These are phyloP conservation scores for Bimuria novae-zelandiae DNA, from an alignment of 2,329 filamentous ascomycete species.

Conservation along the genomic window DNA sequence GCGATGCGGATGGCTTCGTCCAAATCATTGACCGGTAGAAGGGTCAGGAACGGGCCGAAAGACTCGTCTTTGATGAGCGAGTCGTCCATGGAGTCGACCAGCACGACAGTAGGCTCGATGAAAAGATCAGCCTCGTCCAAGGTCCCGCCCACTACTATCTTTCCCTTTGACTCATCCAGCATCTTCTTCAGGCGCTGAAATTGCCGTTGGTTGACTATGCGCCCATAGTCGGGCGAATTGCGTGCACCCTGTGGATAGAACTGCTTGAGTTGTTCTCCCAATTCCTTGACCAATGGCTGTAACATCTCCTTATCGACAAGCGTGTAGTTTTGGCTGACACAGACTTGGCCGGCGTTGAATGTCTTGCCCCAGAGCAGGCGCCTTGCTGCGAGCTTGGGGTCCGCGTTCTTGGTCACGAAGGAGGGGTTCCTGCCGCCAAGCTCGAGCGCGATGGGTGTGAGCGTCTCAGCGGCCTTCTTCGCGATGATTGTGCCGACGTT, in stretches of 20 bases:
- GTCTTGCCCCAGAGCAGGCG: slow-evolving; percentile 89
- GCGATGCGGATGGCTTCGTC: slow-evolving; percentile 84
- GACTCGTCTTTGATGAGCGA: slow-evolving; percentile 81
- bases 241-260: slow-evolving; percentile 86
- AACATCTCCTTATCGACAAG: slow-evolving; percentile 78
- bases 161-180: slow-evolving; percentile 82
- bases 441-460: slow-evolving; percentile 85
- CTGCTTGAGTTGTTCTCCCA: slow-evolving; percentile 71
- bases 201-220: slow-evolving; percentile 79
- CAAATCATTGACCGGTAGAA: slow-evolving; percentile 77
- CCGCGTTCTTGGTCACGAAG: slow-evolving; percentile 82
- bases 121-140: slow-evolving; percentile 80
- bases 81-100: slow-evolving; percentile 75
- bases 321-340: slow-evolving; percentile 90
- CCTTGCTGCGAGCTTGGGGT: slow-evolving; percentile 79
- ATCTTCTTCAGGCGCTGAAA: slow-evolving; percentile 86
- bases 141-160: slow-evolving; percentile 83
- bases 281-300: slow-evolving; percentile 71
- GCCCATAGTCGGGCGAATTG: slow-evolving; percentile 75
- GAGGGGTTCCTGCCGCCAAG: slow-evolving; percentile 91
- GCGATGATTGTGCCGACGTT: slow-evolving; percentile 67
- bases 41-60: slow-evolving; percentile 89
- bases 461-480: slow-evolving; percentile 58
- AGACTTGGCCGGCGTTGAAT: slow-evolving; percentile 86
- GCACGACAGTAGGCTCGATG: slow-evolving; percentile 92